Conservation (phyloP, 805 yeast species). For the Ogataea henricii region DNA sequence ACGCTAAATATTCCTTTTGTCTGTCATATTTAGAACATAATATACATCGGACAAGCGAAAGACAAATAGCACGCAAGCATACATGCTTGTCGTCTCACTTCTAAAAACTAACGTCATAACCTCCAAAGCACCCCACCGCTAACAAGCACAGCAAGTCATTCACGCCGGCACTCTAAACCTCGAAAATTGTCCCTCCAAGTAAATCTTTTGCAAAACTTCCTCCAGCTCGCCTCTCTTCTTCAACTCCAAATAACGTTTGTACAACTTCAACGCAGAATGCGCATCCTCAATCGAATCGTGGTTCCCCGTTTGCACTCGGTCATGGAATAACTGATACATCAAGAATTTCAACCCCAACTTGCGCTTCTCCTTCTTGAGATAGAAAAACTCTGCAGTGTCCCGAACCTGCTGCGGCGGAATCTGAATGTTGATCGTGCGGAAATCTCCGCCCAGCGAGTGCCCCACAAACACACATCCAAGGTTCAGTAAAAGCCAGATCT, state of each 20-base stretch:
- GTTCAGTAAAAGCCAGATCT: slow-evolving; percentile 86
- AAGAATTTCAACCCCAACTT: slow-evolving; percentile 82
- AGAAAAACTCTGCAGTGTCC: slow-evolving; percentile 83
- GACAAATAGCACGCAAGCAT: not conserved
- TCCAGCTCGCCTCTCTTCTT: slow-evolving; percentile 60
- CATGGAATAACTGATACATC: slow-evolving; percentile 74
- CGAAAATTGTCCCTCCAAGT: slow-evolving; percentile 64
- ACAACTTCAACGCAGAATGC: slow-evolving; percentile 74
- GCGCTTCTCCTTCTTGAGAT: slow-evolving; percentile 72
- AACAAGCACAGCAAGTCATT: not conserved
- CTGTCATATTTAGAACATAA: not conserved
- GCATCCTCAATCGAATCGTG: slow-evolving; percentile 99
- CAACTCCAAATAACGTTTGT: slow-evolving; percentile 69
- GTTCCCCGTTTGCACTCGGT: slow-evolving; percentile 84
- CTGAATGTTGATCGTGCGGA: slow-evolving; percentile 87
- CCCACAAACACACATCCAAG: slow-evolving; percentile 93
- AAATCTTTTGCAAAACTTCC: slow-evolving; percentile 61
- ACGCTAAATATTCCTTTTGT: not conserved
- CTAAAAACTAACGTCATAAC: not conserved
- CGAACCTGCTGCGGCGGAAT: slow-evolving; percentile 85
- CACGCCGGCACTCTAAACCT: slow-evolving; percentile 52
- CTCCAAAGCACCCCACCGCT: too few species aligned
- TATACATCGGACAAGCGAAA: too few species aligned
- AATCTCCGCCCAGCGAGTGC: slow-evolving; percentile 89
- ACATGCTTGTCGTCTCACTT: not conserved